Base-by-base conservation (phyloP, 2,329 filamentous ascomycete genomes). In the Ciborinia camelliae region DNA sequence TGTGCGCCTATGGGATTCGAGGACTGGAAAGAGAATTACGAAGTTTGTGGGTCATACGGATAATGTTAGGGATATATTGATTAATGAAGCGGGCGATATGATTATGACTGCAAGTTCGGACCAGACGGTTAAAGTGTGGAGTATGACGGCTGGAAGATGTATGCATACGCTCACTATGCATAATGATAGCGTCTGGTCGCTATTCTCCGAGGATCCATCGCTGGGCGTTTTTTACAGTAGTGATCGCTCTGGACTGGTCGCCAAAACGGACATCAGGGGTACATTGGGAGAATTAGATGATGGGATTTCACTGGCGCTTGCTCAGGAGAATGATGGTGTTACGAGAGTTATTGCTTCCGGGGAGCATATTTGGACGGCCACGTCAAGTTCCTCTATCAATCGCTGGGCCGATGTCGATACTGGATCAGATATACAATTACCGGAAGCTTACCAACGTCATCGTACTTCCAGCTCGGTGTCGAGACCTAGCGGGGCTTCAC, bases 111-210 rank as follows among this genome's bases (percentile, higher is more conserved):
- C 92, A 18, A 97, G 93, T 71, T 94, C 94, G 1, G 95, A 99
- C 76, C 92, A 96, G 78, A 98, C 95, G 0, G 89, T 99, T 80
- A 99, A 99, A 79, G 87, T 98, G 65, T 99, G 95, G 95, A 97
- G 93, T 70, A 88, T 98, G 71, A 95, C 91, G 14, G 94, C 92
- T 28, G 95, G 95, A 63, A 85, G 95, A 71, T 99, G 95, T 81
- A 94, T 98, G 89, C 92, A 97, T 77, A 99, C 95, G 0, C 84
- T 99, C 71, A 97, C 93, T 63, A 99, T 99, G 95, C 95, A 99
- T 79, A 96, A 96, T 74, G 92, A 97, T 74, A 97, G 93, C 75
- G 91, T 99, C 28, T 99, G 95, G 95, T 96, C 92, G 1, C 82
- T 99, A 28, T 96, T 90, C 77, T 97, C 95, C 0, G 88, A 94